Evolutionary conservation across 2,329 filamentous ascomycete genomes (phyloP).

Genomic region (Xylariaceae sp.): DNA sequence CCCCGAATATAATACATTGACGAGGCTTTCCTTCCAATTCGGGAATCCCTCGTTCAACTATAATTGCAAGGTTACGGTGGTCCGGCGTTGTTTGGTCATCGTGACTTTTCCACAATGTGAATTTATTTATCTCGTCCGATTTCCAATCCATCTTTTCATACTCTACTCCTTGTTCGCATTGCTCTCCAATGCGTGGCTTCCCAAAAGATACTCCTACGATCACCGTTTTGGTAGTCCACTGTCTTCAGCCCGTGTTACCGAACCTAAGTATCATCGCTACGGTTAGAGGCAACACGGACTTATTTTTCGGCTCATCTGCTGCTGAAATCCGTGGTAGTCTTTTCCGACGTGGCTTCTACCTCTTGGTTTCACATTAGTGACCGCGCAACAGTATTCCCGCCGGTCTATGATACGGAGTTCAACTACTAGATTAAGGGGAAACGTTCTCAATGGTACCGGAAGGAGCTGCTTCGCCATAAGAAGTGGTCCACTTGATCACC

Average conservation of each 20-base stretch:
- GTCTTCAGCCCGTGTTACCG: conserved; percentile 5
- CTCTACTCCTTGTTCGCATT: conserved; percentile 27
- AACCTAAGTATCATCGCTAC: conserved; percentile 5
- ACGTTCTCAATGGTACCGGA: not conserved
- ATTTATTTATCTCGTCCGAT: conserved; percentile 32
- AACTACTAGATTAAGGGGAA: not conserved
- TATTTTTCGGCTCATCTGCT: too few relatives aligned
- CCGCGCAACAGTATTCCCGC: too few relatives aligned
- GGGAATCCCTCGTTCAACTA: conserved; percentile 43
- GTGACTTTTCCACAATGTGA: conserved; percentile 38
- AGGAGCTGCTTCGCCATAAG: not conserved
- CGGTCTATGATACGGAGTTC: too few relatives aligned
- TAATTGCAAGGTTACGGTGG: conserved; percentile 51
- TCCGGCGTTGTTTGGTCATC: conserved; percentile 50
- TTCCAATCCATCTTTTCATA: conserved; percentile 37
- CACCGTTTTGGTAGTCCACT: conserved; percentile 8
- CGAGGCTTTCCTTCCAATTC: conserved; percentile 46
- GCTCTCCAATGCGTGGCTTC: conserved; percentile 18
- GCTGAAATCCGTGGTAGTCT: too few relatives aligned
- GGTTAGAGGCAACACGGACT: conserved; percentile 3
- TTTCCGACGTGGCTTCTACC: too few relatives aligned
- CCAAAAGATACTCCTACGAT: not conserved
- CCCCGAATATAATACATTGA: conserved; percentile 63
- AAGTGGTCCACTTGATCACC: not conserved
- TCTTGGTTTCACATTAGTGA: too few relatives aligned